Evolutionary conservation across 2,329 filamentous ascomycete species (phyloP).

Genomic region (Sphaceloma murrayae): DNA sequence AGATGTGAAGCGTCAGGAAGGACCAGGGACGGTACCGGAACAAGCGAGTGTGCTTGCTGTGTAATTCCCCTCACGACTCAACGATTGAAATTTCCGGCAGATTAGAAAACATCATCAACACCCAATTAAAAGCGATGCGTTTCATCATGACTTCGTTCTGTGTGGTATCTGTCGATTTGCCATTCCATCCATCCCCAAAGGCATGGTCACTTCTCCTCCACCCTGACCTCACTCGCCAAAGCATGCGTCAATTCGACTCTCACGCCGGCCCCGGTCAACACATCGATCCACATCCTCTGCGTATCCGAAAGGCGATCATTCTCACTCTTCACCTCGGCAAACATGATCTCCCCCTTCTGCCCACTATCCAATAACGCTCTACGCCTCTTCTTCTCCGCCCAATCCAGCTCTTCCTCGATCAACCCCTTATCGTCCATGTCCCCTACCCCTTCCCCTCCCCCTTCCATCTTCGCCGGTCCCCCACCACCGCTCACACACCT

Average conservation of each 20-base stretch:
- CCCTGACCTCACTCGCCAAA: slow-evolving; percentile 46
- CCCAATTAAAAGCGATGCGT: not conserved
- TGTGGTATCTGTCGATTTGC: slow-evolving; percentile 5
- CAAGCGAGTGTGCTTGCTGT: slow-evolving; percentile 24
- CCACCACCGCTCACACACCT: slow-evolving; percentile 19
- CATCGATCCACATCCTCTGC: slow-evolving; percentile 93
- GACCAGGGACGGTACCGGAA: slow-evolving; percentile 23
- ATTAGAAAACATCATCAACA: too few relatives aligned
- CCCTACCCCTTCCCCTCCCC: slow-evolving; percentile 19
- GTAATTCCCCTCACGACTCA: slow-evolving; percentile 12
- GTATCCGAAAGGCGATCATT: slow-evolving; percentile 95
- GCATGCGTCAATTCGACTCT: slow-evolving; percentile 71
- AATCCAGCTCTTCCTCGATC: slow-evolving; percentile 18
- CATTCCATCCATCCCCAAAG: not conserved
- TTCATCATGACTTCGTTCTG: slow-evolving; percentile 6
- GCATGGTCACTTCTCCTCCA: slow-evolving; percentile 2
- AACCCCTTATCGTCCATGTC: not conserved
- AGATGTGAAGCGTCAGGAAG: slow-evolving; percentile 23
- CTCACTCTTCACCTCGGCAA: slow-evolving; percentile 43
- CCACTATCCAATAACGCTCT: slow-evolving; percentile 1
- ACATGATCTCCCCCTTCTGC: slow-evolving; percentile 29
- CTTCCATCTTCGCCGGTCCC: slow-evolving; percentile 16
- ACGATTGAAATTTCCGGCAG: not conserved
- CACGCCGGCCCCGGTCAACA: slow-evolving; percentile 74
- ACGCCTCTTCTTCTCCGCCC: slow-evolving; percentile 16